Base-by-base conservation (phyloP, 257 asterid genomes). In the Primulina huaijiensis region DNA sequence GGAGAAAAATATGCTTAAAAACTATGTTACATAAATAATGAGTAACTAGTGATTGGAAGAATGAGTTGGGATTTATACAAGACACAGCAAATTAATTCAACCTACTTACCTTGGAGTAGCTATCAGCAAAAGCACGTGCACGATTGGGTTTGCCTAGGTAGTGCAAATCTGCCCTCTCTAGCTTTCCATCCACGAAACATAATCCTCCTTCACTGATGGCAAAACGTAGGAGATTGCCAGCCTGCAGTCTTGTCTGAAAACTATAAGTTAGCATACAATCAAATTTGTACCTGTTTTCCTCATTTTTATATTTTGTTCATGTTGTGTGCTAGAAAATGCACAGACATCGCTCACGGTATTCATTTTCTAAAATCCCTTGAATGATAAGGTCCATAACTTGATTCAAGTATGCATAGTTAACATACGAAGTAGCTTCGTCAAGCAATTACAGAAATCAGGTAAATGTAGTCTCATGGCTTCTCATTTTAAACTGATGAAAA, bases 111-210 rank as follows among this genome's bases (percentile, higher is more conserved):
- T 91, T 94, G 62, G 99, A 94, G 86, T 81, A 89, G 75, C 96
- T 87, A 82, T 94, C 99, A 11, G 97, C 96, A 77, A 91, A 89
- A 31, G 89, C 83, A 73, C 96, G 92, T 12, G 90, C 85, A 29
- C 96, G 96, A 68, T 91, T 91, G 72, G 93, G 68, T 80, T 86
- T 90, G 34, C 90, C 97, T 3, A 87, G 73, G 78, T 88, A 91
- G 34, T 85, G 88, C 76, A 94, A 75, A 81, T 94, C 99, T 60
- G 93, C 97, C 76, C 72, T 86, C 87, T 80, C 96, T 76, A 91
- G 73, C 73, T 83, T 86, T 35, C 99, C 90, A 34, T 91, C 93
- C 60, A 76, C 76, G 72, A 88, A 84, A 74, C 59, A 65, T 74
- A 91, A 77, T 19, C 93, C 92, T 11, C 90, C 90, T 72, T 82